Conservation (phyloP, 1,139 yeast species). For the Arxiozyma heterogenica region DNA sequence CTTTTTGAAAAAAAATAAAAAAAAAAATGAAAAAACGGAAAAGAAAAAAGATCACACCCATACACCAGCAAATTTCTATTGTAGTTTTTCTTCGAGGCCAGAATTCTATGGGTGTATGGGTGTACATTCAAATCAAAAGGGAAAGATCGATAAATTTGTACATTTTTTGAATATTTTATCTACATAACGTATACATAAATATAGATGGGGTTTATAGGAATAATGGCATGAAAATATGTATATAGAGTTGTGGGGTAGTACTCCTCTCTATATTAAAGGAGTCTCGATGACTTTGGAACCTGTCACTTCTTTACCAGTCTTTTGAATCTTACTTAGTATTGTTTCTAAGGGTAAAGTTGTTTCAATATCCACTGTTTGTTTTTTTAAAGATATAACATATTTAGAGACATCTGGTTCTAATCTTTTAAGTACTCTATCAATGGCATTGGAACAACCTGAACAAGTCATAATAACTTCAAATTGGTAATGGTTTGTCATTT, state of each 20-base stretch:
- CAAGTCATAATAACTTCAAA: conserved; percentile 77
- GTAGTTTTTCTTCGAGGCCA: background rate
- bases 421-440: conserved; percentile 63
- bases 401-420: conserved; percentile 62
- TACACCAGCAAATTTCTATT: too few relatives aligned
- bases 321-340: conserved; percentile 67
- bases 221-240: too few relatives aligned
- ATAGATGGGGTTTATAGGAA: too few relatives aligned
- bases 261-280: background rate
- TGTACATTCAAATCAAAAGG: background rate
- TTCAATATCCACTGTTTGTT: conserved; percentile 73
- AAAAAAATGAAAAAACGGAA: too few relatives aligned
- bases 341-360: conserved; percentile 63
- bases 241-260: background rate
- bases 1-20: too few relatives aligned
- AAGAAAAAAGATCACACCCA: too few relatives aligned
- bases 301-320: conserved; percentile 82
- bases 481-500: conserved; percentile 37
- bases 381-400: conserved; percentile 65
- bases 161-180: background rate
- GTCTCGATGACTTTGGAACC: conserved; percentile 43
- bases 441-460: conserved; percentile 83
- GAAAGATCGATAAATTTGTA: too few relatives aligned
- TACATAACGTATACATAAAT: too few relatives aligned
- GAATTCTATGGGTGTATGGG: background rate